Percentiles rank a stretch among this genome's conserved stretches.
These are phyloP conservation scores for Claviceps digitariae DNA, from an alignment of 2,329 filamentous ascomycete species.

Conservation along the genomic window DNA sequence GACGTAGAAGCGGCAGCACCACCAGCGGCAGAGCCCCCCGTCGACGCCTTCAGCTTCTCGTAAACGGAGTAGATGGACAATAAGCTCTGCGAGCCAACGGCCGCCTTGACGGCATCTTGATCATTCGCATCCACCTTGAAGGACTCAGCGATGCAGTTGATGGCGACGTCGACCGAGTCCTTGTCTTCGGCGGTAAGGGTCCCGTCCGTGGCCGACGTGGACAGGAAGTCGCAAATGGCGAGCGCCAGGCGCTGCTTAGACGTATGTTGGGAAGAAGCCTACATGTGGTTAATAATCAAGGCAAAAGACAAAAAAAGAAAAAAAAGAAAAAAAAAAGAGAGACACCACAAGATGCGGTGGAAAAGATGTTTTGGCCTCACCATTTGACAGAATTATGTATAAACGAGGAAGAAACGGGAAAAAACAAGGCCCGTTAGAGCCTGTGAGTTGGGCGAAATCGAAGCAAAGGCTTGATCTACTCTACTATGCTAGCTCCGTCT, in stretches of 20 bases:
- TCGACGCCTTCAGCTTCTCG: constrained; percentile 69
- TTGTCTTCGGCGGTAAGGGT: constrained; percentile 78
- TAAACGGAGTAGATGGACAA: constrained; percentile 89
- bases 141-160: constrained; percentile 85
- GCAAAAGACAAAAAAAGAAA: background rate
- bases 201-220: constrained; percentile 71
- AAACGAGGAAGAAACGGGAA: too few species aligned
- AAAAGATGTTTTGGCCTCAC: too few species aligned
- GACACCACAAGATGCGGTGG: too few species aligned
- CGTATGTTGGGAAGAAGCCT: constrained; percentile 27
- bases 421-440: background rate
- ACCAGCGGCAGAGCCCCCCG: constrained; percentile 23
- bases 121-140: constrained; percentile 90
- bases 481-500: too few species aligned
- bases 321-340: background rate
- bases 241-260: constrained; percentile 81
- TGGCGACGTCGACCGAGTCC: constrained; percentile 86
- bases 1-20: constrained; percentile 26
- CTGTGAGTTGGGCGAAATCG: background rate
- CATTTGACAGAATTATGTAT: too few species aligned
- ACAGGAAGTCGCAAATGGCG: constrained; percentile 92
- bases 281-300: background rate
- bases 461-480: background rate
- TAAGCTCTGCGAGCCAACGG: constrained; percentile 76
- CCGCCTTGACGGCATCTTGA: constrained; percentile 56